phyloP scores from a whole-genome alignment of 1,284 basidiomycete genomes.

The Marasmius oreades region DNA sequence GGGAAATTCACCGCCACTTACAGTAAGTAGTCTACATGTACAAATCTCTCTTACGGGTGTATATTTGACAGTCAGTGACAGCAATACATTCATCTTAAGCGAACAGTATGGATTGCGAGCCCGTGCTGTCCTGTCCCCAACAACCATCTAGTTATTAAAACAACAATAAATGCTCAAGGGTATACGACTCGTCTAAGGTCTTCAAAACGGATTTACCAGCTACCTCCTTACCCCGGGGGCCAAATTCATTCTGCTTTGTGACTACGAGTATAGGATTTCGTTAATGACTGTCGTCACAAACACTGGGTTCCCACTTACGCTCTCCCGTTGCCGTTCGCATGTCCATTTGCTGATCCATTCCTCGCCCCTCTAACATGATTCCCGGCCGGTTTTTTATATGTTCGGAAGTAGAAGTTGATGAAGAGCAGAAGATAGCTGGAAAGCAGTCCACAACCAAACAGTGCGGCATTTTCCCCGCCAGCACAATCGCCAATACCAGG shows the following conservation, averaged over 20 bases:
- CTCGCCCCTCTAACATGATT: constrained; percentile 35
- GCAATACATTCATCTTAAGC: too few relatives aligned
- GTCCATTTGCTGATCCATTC: constrained; percentile 26
- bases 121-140: too few relatives aligned
- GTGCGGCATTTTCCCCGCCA: constrained; percentile 84
- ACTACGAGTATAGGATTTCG: neutral
- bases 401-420: constrained; percentile 87
- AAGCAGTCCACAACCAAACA: constrained; percentile 87
- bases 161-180: constrained; percentile 1
- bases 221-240: neutral
- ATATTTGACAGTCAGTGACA: too few relatives aligned
- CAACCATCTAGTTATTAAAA: neutral
- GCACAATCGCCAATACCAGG: constrained; percentile 82
- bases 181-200: neutral
- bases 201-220: neutral
- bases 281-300: neutral
- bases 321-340: constrained; percentile 35
- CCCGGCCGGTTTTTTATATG: constrained; percentile 64
- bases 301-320: constrained; percentile 22
- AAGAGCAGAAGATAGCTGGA: constrained; percentile 89
- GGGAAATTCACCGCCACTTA: neutral
- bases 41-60: too few relatives aligned
- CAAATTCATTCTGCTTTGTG: neutral
- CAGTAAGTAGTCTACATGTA: too few relatives aligned
- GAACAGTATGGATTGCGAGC: too few relatives aligned